Evolutionary conservation across 371 early-diverging fungal species (phyloP), one percentile per base, ranked within the genome.

Genomic region (Lichtheimia ornata): DNA sequence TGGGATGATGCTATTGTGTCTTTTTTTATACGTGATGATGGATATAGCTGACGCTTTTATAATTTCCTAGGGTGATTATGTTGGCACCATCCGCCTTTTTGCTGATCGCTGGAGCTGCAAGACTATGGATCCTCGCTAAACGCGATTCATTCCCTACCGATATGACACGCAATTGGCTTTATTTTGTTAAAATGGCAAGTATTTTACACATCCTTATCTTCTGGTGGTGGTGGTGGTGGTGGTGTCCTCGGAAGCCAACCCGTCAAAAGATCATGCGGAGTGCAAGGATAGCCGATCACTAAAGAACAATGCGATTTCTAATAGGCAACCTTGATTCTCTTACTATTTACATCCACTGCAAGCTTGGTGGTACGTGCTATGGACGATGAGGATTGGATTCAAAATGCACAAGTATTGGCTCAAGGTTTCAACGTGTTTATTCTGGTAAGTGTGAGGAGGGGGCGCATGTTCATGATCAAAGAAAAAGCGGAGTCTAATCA

Each of bases 121-220:
- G 87, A 53, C 54, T 90, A 42, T 76, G 72, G 72, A 66, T 65
- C 25, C 63, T 73, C 7, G 61, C 64, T 14, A 77, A 68, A 47
- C 72, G 71, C 61, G 71, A 70, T 47, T 63, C 63, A 11, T 61
- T 71, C 1, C 62, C 83, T 52, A 42, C 65, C 35, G 69, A 73
- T 56, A 74, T 79, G 68, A 71, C 83, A 42, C 55, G 65, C 24
- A 71, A 76, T 22, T 74, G 80, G 76, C 77, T 80, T 1, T 86
- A 87, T 55, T 73, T 71, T 61, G 65, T 72, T 4, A 87, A 87
- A 56, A 60, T 85, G 81, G 87, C 84, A 76, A 35, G 50, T 49
- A 20, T 41, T n/a, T 22, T 22, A 22, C 22, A 27, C 14, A 35
- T 28, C 28, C 28, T 7, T 7, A 1, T 28, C 22, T 22, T 1